A percentile compares a stretch with the other conserved stretches of the same genome.
Conservation (phyloP, 2,329 filamentous ascomycete genomes). For the Phialemoniopsis sp. region DNA sequence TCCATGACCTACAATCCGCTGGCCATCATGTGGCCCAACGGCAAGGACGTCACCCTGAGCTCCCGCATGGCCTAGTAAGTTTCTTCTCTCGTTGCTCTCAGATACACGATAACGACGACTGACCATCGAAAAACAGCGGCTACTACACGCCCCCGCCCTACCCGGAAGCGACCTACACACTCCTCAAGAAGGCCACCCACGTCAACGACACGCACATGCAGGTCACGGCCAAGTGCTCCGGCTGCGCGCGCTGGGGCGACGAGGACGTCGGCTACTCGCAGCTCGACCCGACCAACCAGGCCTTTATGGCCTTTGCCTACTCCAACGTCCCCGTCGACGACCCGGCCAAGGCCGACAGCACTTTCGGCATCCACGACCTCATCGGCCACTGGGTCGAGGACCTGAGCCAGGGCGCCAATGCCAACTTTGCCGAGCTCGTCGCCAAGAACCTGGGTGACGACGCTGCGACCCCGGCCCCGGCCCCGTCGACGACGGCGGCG, state of each 20-base stretch:
- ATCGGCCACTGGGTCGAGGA: slow-evolving; percentile 36
- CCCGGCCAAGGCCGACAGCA: slow-evolving; percentile 25
- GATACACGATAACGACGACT: background rate
- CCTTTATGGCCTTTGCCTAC: slow-evolving; percentile 34
- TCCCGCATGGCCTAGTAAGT: slow-evolving; percentile 40
- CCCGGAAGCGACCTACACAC: slow-evolving; percentile 19
- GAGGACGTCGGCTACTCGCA: slow-evolving; percentile 29
- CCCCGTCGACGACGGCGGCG: too few species aligned
- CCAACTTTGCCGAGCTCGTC: slow-evolving; percentile 18
- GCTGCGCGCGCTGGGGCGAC: slow-evolving; percentile 37
- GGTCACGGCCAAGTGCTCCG: slow-evolving; percentile 31
- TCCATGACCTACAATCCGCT: slow-evolving; percentile 43
- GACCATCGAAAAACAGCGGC: slow-evolving; percentile 23
- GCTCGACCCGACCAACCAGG: slow-evolving; percentile 30
- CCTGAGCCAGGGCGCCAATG: slow-evolving; percentile 23
- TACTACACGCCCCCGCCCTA: slow-evolving; percentile 27
- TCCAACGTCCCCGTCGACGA: slow-evolving; percentile 29
- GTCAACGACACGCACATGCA: slow-evolving; percentile 35
- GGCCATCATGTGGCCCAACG: slow-evolving; percentile 38
- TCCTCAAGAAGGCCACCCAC: slow-evolving; percentile 29
- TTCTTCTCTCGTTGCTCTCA: background rate
- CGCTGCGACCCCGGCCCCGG: too few species aligned
- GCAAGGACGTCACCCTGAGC: slow-evolving; percentile 31
- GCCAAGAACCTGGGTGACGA: slow-evolving; percentile 1
- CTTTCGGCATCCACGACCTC: slow-evolving; percentile 37